Evolutionary conservation across 2,329 filamentous ascomycete genomes (phyloP).

Genomic region (Raffaelea albimanens): DNA sequence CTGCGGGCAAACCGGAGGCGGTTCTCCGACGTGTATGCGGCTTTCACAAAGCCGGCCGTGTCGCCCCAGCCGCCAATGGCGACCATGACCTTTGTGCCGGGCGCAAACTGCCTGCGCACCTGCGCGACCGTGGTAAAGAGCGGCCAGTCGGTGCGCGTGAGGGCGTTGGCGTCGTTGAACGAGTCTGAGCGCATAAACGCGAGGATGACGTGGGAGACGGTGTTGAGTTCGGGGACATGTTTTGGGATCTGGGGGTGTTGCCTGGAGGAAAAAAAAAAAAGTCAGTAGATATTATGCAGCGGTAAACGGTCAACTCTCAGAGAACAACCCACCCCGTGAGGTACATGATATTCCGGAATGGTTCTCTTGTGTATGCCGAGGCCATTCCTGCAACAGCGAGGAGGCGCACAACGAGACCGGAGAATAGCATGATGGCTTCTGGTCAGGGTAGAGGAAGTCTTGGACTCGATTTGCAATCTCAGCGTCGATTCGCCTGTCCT

Average conservation of each 20-base stretch:
- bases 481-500: too few species aligned
- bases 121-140: constrained; percentile 42
- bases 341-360: constrained; percentile 33
- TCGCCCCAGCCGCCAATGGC: constrained; percentile 72
- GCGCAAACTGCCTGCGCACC: constrained; percentile 37
- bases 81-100: constrained; percentile 53
- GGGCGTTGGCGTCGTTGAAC: constrained; percentile 36
- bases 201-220: constrained; percentile 48
- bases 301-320: too few species aligned
- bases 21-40: constrained; percentile 39
- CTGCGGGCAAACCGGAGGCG: constrained; percentile 54
- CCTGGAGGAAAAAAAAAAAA: constrained; percentile 20
- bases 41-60: constrained; percentile 50
- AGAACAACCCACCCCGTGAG: constrained; percentile 33
- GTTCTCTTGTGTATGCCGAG: not conserved
- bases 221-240: constrained; percentile 21
- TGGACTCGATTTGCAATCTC: too few species aligned
- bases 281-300: too few species aligned
- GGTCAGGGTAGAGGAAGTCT: too few species aligned
- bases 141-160: constrained; percentile 31
- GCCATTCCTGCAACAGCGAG: not conserved
- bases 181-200: constrained; percentile 46
- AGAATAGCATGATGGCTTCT: too few species aligned
- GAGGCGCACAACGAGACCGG: not conserved
- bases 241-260: constrained; percentile 36